These are phyloP conservation scores for Oryza glumipatula DNA, from an alignment of 176 grass and related monocot genomes.

Conservation along the genomic window DNA sequence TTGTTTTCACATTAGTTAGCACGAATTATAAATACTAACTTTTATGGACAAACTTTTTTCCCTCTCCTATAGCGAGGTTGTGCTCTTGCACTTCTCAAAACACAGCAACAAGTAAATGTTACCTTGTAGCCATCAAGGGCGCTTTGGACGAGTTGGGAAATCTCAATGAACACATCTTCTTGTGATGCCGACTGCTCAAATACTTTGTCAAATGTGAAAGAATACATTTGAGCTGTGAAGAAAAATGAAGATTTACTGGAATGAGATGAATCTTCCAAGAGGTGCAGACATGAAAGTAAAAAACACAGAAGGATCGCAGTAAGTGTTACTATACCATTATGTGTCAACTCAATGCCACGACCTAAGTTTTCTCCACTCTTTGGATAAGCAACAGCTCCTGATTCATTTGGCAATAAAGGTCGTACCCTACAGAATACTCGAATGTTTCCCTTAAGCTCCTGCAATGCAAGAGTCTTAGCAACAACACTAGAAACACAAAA, in stretches of 20 bases:
- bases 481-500: neutral
- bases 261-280: neutral
- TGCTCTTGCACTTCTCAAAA: neutral
- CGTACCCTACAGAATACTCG: conserved; percentile 90
- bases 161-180: conserved; percentile 88
- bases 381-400: conserved; percentile 69
- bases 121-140: conserved; percentile 99
- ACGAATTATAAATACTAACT: neutral
- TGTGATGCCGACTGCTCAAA: conserved; percentile 80
- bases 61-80: neutral
- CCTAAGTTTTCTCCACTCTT: conserved; percentile 64
- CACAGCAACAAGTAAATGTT: neutral
- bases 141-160: conserved; percentile 91
- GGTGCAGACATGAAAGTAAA: neutral
- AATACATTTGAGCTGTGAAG: conserved; percentile 68
- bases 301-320: neutral
- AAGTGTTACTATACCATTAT: conserved; percentile 52
- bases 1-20: neutral
- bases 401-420: conserved; percentile 62
- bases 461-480: conserved; percentile 4
- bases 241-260: conserved; percentile 9
- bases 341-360: conserved; percentile 72
- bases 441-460: conserved; percentile 98
- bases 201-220: conserved; percentile 94
- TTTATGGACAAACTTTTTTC: neutral